Conservation (phyloP, 2,329 filamentous ascomycete genomes). For the Parafenestella ontariensis region DNA sequence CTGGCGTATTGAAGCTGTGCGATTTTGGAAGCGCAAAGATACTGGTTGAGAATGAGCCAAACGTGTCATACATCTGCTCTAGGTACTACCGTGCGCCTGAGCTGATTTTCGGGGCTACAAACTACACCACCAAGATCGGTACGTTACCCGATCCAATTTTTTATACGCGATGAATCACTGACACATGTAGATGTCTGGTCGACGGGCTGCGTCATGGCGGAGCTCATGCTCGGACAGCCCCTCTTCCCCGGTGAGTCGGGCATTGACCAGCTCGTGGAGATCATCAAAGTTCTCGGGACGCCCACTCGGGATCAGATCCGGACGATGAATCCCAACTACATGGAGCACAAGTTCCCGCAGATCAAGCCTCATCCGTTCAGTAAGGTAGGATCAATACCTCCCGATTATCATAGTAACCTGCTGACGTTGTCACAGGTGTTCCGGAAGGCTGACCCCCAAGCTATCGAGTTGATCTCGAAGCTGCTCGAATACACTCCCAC, state of each 20-base stretch:
- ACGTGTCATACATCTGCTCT: conserved; percentile 99
- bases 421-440: conserved; percentile 69
- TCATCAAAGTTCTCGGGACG: conserved; percentile 98
- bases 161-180: conserved; percentile 13
- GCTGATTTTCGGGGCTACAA: conserved; percentile 97
- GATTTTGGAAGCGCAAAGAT: conserved; percentile 99
- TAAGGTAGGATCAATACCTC: conserved; percentile 65
- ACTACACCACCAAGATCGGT: conserved; percentile 99
- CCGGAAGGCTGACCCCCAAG: conserved; percentile 90
- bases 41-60: conserved; percentile 96
- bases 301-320: conserved; percentile 97
- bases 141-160: conserved; percentile 48
- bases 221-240: conserved; percentile 97
- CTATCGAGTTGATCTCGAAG: conserved; percentile 92
- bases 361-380: conserved; percentile 99
- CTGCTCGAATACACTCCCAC: conserved; percentile 97
- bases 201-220: conserved; percentile 98
- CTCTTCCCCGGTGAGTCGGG: conserved; percentile 98
- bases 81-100: conserved; percentile 98
- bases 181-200: conserved; percentile 88
- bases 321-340: conserved; percentile 99
- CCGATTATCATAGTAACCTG: not conserved
- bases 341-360: conserved; percentile 99
- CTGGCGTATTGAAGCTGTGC: conserved; percentile 93
- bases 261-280: conserved; percentile 97